A percentile compares a stretch with the other conserved stretches of the same genome.
phyloP scores from a whole-genome alignment of 2,329 filamentous ascomycete species.

The Arthrobotrys sphaeroides region DNA sequence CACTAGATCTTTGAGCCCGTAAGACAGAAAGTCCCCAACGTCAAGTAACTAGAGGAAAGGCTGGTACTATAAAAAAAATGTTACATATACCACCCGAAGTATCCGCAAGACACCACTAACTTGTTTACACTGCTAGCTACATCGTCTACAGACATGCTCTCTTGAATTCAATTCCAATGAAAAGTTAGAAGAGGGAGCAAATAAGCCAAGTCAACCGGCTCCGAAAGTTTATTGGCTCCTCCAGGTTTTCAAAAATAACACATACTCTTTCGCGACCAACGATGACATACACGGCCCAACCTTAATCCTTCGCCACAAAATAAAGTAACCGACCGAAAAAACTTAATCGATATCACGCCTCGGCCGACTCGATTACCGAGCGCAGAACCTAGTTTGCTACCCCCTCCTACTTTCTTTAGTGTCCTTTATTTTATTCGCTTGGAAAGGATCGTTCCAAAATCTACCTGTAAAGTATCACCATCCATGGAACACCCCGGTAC shows the following conservation, averaged over 20 bases:
- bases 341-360: too few relatives aligned
- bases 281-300: neutral
- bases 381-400: neutral
- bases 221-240: neutral
- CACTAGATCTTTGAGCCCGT: neutral
- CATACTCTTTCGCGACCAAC: neutral
- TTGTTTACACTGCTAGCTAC: neutral
- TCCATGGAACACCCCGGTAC: constrained; percentile 5
- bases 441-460: neutral
- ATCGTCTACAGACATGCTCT: too few relatives aligned
- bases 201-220: neutral
- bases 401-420: neutral
- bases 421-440: neutral
- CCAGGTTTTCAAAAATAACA: neutral
- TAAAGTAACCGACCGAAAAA: neutral
- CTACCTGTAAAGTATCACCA: constrained; percentile 3
- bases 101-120: neutral
- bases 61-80: neutral
- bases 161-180: neutral
- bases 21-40: constrained; percentile 4
- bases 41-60: neutral
- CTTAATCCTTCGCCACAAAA: neutral
- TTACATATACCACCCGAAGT: constrained; percentile 5
- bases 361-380: neutral
- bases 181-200: too few relatives aligned